Conservation (phyloP, 2,329 filamentous ascomycete genomes). For the Aspergillus sp. region DNA sequence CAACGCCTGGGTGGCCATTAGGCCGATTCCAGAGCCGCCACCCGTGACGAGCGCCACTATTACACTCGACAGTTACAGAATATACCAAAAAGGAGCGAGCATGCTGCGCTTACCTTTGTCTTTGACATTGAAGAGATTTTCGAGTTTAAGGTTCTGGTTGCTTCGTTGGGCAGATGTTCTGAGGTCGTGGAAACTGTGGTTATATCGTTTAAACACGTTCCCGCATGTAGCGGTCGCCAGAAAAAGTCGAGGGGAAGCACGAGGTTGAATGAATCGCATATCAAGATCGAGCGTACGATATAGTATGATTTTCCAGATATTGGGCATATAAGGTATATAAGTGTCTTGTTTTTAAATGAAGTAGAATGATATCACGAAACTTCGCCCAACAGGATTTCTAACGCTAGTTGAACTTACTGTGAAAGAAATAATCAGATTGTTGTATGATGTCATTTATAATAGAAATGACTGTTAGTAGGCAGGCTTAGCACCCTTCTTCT, state of each 20-base stretch:
- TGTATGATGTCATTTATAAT: too few relatives aligned
- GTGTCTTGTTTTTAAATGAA: too few relatives aligned
- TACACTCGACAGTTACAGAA: background rate
- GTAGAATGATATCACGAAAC: background rate
- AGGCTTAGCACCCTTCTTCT: too few relatives aligned
- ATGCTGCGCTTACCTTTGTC: constrained; percentile 22
- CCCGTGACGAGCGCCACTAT: constrained; percentile 46
- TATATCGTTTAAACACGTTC: background rate
- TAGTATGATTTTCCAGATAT: background rate
- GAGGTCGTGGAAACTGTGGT: background rate
- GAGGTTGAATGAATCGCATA: background rate
- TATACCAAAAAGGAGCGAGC: background rate
- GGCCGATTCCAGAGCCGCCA: constrained; percentile 50
- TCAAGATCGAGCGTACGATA: background rate
- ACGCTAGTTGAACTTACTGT: too few relatives aligned
- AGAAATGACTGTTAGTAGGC: too few relatives aligned
- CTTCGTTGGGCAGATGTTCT: constrained; percentile 22
- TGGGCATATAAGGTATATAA: background rate
- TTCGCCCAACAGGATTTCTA: too few relatives aligned
- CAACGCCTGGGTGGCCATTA: constrained; percentile 49
- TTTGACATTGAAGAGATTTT: constrained; percentile 44
- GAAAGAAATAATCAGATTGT: too few relatives aligned
- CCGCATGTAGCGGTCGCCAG: background rate
- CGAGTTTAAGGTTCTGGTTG: constrained; percentile 33
- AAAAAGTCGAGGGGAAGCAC: background rate